These are phyloP conservation scores for Metschnikowia orientalis DNA, from an alignment of 805 yeast genomes.

Conservation along the genomic window DNA sequence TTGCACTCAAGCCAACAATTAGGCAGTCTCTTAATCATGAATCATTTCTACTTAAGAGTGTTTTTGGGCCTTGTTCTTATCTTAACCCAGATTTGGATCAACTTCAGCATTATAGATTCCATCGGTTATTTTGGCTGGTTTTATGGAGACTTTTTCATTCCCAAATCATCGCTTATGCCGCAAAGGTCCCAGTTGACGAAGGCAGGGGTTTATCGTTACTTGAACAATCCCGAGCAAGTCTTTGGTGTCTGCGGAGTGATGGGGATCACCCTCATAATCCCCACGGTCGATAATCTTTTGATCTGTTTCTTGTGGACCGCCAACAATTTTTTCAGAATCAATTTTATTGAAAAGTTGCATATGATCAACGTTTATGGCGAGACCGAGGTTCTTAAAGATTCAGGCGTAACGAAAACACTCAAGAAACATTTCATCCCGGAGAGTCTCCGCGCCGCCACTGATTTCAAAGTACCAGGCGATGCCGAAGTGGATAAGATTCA, in stretches of 20 bases:
- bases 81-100: conserved; percentile 63
- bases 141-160: conserved; percentile 77
- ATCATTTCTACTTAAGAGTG: conserved; percentile 48
- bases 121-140: conserved; percentile 89
- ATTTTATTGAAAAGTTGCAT: conserved; percentile 72
- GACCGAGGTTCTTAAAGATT: conserved; percentile 51
- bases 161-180: conserved; percentile 36
- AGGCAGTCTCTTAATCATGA: conserved; percentile 15
- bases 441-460: conserved; percentile 30
- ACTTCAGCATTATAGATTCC: conserved; percentile 60
- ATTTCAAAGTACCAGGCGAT: too few relatives aligned
- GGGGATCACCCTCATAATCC: conserved; percentile 64
- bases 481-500: conserved; percentile 1
- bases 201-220: conserved; percentile 76
- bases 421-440: conserved; percentile 41
- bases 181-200: conserved; percentile 54
- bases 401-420: conserved; percentile 43
- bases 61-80: conserved; percentile 57
- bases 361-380: conserved; percentile 74
- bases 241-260: conserved; percentile 76
- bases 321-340: conserved; percentile 61
- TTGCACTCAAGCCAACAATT: conserved; percentile 13
- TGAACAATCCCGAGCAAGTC: conserved; percentile 78
- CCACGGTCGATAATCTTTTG: conserved; percentile 50
- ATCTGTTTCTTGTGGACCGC: conserved; percentile 55